phyloP scores from a whole-genome alignment of 768 basidiomycete species.

The Hemileccinum rubropunctum region DNA sequence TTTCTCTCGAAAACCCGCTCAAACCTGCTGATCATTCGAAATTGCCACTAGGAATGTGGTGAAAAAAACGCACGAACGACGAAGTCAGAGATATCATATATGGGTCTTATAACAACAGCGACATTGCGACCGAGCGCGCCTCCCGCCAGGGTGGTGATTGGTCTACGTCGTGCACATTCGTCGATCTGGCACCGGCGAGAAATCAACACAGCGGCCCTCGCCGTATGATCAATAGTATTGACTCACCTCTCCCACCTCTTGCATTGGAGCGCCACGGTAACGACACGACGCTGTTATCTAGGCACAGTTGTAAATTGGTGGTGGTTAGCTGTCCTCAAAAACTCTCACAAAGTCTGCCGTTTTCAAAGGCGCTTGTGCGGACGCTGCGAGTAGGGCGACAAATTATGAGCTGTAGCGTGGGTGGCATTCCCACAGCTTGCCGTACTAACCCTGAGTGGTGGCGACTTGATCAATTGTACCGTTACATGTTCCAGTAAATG shows the following conservation, averaged over 20 bases:
- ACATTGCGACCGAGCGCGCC: slow-evolving; percentile 4
- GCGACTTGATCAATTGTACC: not conserved
- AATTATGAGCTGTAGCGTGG: slow-evolving; percentile 12
- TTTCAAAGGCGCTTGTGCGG: not conserved
- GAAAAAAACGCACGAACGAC: not conserved
- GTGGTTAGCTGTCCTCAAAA: not conserved
- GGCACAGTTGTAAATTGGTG: slow-evolving; percentile 1
- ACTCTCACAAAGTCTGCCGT: not conserved
- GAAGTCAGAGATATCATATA: not conserved
- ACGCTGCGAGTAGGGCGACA: not conserved
- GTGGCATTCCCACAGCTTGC: slow-evolving; percentile 12
- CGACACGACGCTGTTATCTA: not conserved
- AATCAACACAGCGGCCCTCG: not conserved
- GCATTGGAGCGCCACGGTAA: not conserved
- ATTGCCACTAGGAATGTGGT: slow-evolving; percentile 1
- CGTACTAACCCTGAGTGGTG: not conserved
- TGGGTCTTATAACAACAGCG: slow-evolving; percentile 14
- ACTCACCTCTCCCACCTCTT: not conserved
- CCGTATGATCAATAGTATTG: not conserved
- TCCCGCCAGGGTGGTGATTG: slow-evolving; percentile 14
- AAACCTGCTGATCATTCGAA: slow-evolving; percentile 11
- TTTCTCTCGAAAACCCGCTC: not conserved
- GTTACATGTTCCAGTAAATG: not conserved
- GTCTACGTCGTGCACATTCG: slow-evolving; percentile 19
- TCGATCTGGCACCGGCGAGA: slow-evolving; percentile 10